These are phyloP conservation scores for Ophiostoma quercus DNA, from an alignment of 2,329 filamentous ascomycete species.

Conservation along the genomic window DNA sequence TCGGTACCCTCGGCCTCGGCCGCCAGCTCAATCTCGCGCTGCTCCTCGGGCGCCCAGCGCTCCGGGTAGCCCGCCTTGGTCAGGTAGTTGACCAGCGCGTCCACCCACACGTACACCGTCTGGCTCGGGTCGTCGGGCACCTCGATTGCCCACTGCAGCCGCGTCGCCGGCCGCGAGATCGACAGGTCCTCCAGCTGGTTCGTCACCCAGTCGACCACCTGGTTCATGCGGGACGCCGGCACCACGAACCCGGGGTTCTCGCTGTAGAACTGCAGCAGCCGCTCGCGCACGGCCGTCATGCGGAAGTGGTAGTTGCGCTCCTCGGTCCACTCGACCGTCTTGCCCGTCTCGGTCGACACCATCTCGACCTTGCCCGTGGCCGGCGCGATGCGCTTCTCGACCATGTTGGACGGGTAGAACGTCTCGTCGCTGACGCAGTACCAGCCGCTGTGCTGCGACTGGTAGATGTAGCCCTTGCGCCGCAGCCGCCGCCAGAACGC, in stretches of 20 bases:
- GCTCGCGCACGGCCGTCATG: slow-evolving; percentile 74
- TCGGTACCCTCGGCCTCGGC: slow-evolving; percentile 15
- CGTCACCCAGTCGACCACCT: slow-evolving; percentile 71
- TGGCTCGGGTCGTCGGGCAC: slow-evolving; percentile 80
- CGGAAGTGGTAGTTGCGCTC: slow-evolving; percentile 95
- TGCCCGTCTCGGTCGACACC: slow-evolving; percentile 80
- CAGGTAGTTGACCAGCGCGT: slow-evolving; percentile 90
- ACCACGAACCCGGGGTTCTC: slow-evolving; percentile 73
- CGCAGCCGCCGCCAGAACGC: slow-evolving; percentile 82
- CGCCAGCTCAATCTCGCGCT: slow-evolving; percentile 13
- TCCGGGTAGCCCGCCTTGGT: slow-evolving; percentile 79
- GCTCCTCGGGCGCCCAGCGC: slow-evolving; percentile 53
- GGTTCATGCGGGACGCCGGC: slow-evolving; percentile 66
- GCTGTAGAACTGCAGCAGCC: slow-evolving; percentile 71
- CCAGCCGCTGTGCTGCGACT: slow-evolving; percentile 85
- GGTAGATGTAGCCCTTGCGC: slow-evolving; percentile 73
- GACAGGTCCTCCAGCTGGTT: slow-evolving; percentile 80
- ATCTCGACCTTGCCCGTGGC: slow-evolving; percentile 77
- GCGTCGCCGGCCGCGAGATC: slow-evolving; percentile 67
- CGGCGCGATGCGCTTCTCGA: slow-evolving; percentile 70
- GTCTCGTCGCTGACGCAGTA: slow-evolving; percentile 96
- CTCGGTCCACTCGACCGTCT: slow-evolving; percentile 88
- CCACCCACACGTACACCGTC: slow-evolving; percentile 97
- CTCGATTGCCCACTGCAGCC: slow-evolving; percentile 80
- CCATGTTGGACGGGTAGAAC: slow-evolving; percentile 75